Percentiles rank a stretch among this genome's conserved stretches.
phyloP scores from a whole-genome alignment of 371 early-diverging fungal genomes.

The Mortierella sp. region DNA sequence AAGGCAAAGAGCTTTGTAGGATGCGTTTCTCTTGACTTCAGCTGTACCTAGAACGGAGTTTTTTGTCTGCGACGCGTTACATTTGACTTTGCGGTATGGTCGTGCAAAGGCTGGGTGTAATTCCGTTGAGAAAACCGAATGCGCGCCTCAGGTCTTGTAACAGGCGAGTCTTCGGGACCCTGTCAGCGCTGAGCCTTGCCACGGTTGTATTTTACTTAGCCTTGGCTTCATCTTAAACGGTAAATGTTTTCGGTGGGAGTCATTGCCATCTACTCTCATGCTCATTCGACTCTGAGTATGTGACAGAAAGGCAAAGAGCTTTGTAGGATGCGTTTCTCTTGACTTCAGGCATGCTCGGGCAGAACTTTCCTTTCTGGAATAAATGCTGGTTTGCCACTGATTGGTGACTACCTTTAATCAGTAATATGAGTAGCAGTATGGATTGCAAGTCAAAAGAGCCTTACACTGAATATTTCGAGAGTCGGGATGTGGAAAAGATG shows the following conservation, averaged over 20 bases:
- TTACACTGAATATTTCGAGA: too few relatives aligned
- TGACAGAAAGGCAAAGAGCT: constrained; percentile 21
- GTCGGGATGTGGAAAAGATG: too few relatives aligned
- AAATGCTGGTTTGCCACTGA: too few relatives aligned
- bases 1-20: constrained; percentile 24
- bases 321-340: constrained; percentile 27
- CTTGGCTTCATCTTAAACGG: constrained; percentile 11
- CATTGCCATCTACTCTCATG: constrained; percentile 17
- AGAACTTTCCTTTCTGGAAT: neutral
- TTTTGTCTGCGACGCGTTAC: constrained; percentile 18
- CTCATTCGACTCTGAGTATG: constrained; percentile 24
- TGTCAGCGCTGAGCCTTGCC: constrained; percentile 17
- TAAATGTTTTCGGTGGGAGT: constrained; percentile 12
- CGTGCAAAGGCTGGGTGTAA: constrained; percentile 20
- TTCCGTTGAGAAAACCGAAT: constrained; percentile 19
- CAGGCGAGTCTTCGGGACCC: constrained; percentile 18
- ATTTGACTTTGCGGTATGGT: constrained; percentile 22
- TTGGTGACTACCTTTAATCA: too few relatives aligned
- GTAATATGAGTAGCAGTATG: too few relatives aligned
- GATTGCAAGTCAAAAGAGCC: too few relatives aligned
- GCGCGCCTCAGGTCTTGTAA: constrained; percentile 13
- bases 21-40: constrained; percentile 34
- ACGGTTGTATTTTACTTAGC: constrained; percentile 12
- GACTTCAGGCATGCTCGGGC: constrained; percentile 24
- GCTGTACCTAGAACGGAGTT: too few relatives aligned